Percentiles rank a stretch among this genome's conserved stretches.
phyloP scores from a whole-genome alignment of 2,329 filamentous ascomycete genomes.

The Dactylellina parvicollis region DNA sequence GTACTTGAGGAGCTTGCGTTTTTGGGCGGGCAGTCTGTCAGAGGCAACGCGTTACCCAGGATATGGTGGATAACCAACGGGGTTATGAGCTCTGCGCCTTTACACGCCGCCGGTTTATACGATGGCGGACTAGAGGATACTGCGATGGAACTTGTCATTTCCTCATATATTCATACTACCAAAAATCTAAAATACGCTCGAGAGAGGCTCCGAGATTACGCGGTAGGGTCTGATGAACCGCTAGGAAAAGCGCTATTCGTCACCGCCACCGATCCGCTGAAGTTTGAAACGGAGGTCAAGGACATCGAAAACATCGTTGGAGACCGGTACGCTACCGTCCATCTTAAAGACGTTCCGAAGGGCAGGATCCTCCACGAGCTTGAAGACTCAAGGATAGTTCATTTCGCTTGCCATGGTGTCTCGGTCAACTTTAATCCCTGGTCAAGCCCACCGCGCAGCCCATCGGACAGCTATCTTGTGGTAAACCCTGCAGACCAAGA shows the following conservation, averaged over 20 bases:
- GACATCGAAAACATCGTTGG: not conserved
- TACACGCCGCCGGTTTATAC: conserved; percentile 47
- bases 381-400: conserved; percentile 5
- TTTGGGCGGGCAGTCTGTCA: not conserved
- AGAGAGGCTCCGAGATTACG: not conserved
- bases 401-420: conserved; percentile 3
- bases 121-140: not conserved
- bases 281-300: not conserved
- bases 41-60: conserved; percentile 29
- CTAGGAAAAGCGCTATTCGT: not conserved
- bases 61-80: conserved; percentile 26
- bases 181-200: conserved; percentile 20
- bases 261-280: not conserved
- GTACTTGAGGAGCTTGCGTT: conserved; percentile 25
- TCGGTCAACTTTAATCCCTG: not conserved
- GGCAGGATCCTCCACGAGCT: conserved; percentile 1
- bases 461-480: conserved; percentile 16
- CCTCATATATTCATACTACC: conserved; percentile 18
- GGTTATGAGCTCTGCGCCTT: conserved; percentile 16
- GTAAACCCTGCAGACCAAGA: not conserved
- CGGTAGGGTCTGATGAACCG: too few relatives aligned
- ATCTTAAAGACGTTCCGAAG: not conserved
- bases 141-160: conserved; percentile 24
- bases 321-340: not conserved
- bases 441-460: conserved; percentile 9